Base-by-base conservation (phyloP, 768 basidiomycete genomes). In the Xerocomus potaroensis region DNA sequence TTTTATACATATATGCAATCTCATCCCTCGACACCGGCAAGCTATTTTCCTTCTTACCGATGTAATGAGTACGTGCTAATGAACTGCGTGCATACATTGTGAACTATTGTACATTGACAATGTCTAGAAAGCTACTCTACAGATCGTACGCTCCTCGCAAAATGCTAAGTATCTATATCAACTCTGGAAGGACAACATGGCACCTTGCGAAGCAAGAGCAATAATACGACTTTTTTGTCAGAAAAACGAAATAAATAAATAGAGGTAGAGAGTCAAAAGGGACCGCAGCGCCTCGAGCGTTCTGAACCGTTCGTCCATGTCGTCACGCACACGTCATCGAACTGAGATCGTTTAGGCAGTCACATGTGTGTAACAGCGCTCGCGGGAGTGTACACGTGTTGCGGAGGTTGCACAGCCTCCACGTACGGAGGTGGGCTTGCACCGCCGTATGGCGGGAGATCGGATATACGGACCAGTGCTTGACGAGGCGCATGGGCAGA, bases 401-500 rank as follows among this genome's bases (percentile, higher is more conserved):
- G 35, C 12, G 19, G 11, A 21, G 34, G 34, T 8, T 35, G 36
- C 36, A 37, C 21, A 23, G 15, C 37, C 23, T 11, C 39, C 16
- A 8, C 11, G 18, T 26, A 40, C 26, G 55, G 15, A 2, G 59
- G 59, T 35, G 46, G 58, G 9, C 29, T 35, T 1, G 40, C 49
- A 15, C 42, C 57, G 3, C 11, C 49, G 18, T 58, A 54, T 0
- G 55, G 46, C 2, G 59, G 53, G 9, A 32, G 55, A 21, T 32
- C 10, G 6, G 34, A 8, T 6, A 1, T 35, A 2, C 23, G 29
- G 22, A 11, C 29, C 0, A n/a, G n/a, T n/a, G n/a, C n/a, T n/a
- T 9, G 16, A 16, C 1, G 18, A 24, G 15, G 35, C 3, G 5
- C 29, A 21, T 22, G 8, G 51, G 8, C 15, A 27, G 34, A n/a